Conservation (phyloP, 2,329 filamentous ascomycete species). For the Beauveria sp. region DNA sequence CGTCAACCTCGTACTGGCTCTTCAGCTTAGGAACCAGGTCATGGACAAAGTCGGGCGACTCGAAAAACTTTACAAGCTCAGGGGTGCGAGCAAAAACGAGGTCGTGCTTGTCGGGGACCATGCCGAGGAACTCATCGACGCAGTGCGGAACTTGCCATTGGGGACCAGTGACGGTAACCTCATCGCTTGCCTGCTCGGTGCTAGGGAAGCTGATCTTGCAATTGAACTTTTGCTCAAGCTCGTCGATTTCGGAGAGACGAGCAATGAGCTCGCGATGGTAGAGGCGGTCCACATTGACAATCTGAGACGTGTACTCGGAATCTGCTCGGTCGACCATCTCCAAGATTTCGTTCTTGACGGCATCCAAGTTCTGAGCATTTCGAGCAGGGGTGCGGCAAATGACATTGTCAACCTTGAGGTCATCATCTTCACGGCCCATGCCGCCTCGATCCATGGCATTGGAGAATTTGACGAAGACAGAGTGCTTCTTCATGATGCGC, state of each 20-base stretch:
- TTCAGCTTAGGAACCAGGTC: slow-evolving; percentile 80
- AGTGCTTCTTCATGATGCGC: slow-evolving; percentile 99
- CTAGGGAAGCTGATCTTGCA: slow-evolving; percentile 99
- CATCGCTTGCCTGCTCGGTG: slow-evolving; percentile 93
- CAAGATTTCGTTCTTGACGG: slow-evolving; percentile 97
- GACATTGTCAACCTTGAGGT: slow-evolving; percentile 97
- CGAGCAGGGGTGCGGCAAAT: slow-evolving; percentile 95
- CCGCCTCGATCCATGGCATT: slow-evolving; percentile 97
- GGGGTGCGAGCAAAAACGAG: slow-evolving; percentile 71
- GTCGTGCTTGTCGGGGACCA: slow-evolving; percentile 96
- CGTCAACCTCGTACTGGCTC: slow-evolving; percentile 84
- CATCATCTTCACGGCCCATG: slow-evolving; percentile 91
- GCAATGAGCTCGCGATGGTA: slow-evolving; percentile 92
- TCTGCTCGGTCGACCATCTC: slow-evolving; percentile 99
- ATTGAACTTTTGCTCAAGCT: slow-evolving; percentile 97
- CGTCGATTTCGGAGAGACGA: slow-evolving; percentile 81
- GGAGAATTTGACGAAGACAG: slow-evolving; percentile 98
- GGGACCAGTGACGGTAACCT: slow-evolving; percentile 89
- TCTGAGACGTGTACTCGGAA: slow-evolving; percentile 92
- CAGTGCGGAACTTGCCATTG: slow-evolving; percentile 98
- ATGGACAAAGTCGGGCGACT: slow-evolving; percentile 70
- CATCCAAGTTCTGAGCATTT: slow-evolving; percentile 91
- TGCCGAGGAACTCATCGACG: slow-evolving; percentile 91
- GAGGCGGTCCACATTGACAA: slow-evolving; percentile 85
- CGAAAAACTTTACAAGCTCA: slow-evolving; percentile 72